Evolutionary conservation across 2,329 filamentous ascomycete genomes (phyloP), one percentile per base, ranked within the genome.

Genomic region (Pseudophaeomoniella oleicola): DNA sequence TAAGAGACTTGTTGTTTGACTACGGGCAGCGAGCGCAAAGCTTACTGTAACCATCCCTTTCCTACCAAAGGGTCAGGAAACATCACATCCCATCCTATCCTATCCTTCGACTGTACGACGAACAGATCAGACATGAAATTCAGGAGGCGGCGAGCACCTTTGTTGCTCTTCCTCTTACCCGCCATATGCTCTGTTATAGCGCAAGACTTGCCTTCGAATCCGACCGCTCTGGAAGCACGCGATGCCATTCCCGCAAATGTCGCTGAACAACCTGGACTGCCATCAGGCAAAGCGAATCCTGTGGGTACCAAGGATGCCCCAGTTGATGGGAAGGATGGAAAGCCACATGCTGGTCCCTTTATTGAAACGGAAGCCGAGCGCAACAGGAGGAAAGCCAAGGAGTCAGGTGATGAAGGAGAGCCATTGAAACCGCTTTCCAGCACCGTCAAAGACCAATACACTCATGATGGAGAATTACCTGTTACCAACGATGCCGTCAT

Each of bases 241-340:
- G 37, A 33, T 30, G 35, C 42, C n/a, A 17, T 39, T n/a, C 38
- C 37, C 19, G 37, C 36, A 36, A 32, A 11, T 19, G 17, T 33
- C 10, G 34, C 17, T 10, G 18, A 27, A 31, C 34, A 36, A 16
- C 16, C 12, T 30, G 11, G n/a, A 5, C 14, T 14, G n/a, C 19
- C 16, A 11, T 11, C 16, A 4, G n/a, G 41, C 15, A 45, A 50
- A 30, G 44, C 44, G n/a, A 46, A 45, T 39, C 52, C 50, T 2
- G 60, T 64, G 45, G 75, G 73, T 37, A 78, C 75, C 36, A 86
- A 86, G 55, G 79, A 90, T 63, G 84, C 82, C 38, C 88, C 88
- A 0, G 79, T 94, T 14, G 90, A 96, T 55, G 87, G 87, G 32
- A 80, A 81, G 49, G 90, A 96, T 61, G 90, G 90, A 34, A 90